phyloP scores from a whole-genome alignment of 805 yeast species.

The Pichia rugopelliculosa region DNA sequence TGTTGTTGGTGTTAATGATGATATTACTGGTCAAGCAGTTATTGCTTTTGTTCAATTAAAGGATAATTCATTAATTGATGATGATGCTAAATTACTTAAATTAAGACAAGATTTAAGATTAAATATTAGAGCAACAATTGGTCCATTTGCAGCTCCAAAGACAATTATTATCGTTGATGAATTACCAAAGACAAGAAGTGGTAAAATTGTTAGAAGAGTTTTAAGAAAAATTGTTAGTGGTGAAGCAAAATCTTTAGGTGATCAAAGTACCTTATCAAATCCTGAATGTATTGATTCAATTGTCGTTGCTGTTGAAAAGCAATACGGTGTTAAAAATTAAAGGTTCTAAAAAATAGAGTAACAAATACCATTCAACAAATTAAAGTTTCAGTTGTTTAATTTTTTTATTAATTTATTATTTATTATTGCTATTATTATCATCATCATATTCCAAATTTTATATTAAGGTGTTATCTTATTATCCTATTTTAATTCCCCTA shows the following conservation, averaged over 20 bases:
- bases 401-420: not conserved
- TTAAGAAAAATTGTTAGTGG: slow-evolving; percentile 88
- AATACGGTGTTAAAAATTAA: slow-evolving; percentile 31
- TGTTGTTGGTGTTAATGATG: slow-evolving; percentile 93
- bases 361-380: too few relatives aligned
- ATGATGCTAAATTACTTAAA: slow-evolving; percentile 40
- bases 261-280: slow-evolving; percentile 80
- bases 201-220: slow-evolving; percentile 97
- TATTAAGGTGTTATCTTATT: not conserved
- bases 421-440: not conserved
- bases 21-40: slow-evolving; percentile 95
- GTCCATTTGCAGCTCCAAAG: slow-evolving; percentile 95
- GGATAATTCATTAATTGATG: slow-evolving; percentile 35
- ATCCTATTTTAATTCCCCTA: not conserved
- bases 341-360: too few relatives aligned
- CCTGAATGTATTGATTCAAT: slow-evolving; percentile 77
- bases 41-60: slow-evolving; percentile 89
- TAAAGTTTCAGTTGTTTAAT: too few relatives aligned
- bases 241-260: slow-evolving; percentile 91
- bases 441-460: not conserved
- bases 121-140: slow-evolving; percentile 87
- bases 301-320: slow-evolving; percentile 55
- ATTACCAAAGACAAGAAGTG: slow-evolving; percentile 96
- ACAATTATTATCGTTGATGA: slow-evolving; percentile 73
- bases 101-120: slow-evolving; percentile 68